Percentiles rank a stretch among this genome's conserved stretches.
Evolutionary conservation across 495 filamentous ascomycete species (phyloP).

Genomic region (Ramalina peruviana): DNA sequence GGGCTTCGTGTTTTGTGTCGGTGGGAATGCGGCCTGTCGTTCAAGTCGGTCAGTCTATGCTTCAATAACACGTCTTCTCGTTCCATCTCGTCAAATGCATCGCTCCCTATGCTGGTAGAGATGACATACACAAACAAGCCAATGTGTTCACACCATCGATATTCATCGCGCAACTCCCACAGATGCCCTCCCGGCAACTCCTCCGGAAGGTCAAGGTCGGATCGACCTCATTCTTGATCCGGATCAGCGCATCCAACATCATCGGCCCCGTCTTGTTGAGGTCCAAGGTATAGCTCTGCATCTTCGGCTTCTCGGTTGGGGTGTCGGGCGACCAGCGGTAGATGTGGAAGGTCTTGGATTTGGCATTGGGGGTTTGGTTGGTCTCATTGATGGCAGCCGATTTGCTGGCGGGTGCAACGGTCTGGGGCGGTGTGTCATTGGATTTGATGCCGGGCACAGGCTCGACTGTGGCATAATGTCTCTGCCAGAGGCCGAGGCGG

Average conservation of each 20-base stretch:
- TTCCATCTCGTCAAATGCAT: neutral
- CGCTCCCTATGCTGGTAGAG: neutral
- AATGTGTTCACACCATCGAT: slow-evolving; percentile 95
- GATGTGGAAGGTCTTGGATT: slow-evolving; percentile 91
- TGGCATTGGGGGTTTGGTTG: slow-evolving; percentile 36
- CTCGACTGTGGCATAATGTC: slow-evolving; percentile 34
- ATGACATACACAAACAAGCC: slow-evolving; percentile 83
- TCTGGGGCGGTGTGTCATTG: no score
- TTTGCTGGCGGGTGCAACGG: slow-evolving; percentile 17
- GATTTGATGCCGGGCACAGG: slow-evolving; percentile 19
- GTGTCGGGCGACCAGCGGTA: slow-evolving; percentile 97
- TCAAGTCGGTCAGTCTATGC: neutral
- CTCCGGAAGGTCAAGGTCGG: slow-evolving; percentile 91
- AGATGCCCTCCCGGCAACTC: slow-evolving; percentile 95
- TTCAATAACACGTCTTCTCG: neutral
- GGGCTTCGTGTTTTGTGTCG: slow-evolving; percentile 62
- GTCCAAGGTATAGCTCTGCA: slow-evolving; percentile 90
- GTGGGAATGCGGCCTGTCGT: slow-evolving; percentile 77
- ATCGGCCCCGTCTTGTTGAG: slow-evolving; percentile 98
- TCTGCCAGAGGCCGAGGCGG: slow-evolving; percentile 25
- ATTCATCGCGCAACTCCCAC: slow-evolving; percentile 98
- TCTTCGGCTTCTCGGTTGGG: slow-evolving; percentile 78
- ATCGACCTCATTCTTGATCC: slow-evolving; percentile 98
- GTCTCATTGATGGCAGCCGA: slow-evolving; percentile 44
- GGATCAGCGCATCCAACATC: slow-evolving; percentile 89